Evolutionary conservation across 805 yeast genomes (phyloP), one percentile per base, ranked within the genome.

Genomic region (Blastobotrys americana): DNA sequence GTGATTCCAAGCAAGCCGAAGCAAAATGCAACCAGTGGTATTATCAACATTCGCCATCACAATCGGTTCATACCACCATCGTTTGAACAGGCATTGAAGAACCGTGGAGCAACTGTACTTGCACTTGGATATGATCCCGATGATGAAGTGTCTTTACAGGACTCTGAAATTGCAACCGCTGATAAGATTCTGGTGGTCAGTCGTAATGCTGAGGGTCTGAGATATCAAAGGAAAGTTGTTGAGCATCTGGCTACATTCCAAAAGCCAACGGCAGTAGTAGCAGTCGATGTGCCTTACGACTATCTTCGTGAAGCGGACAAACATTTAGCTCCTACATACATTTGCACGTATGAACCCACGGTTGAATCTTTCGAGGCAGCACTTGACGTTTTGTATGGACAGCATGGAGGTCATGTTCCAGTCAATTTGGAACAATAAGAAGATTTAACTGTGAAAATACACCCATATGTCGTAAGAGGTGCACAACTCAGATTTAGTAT

Each of bases 241-340:
- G 74, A 76, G 50, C 77, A 74, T 47, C 69, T 77, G 3, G 65
- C 76, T 1, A 66, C 71, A 13, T 58, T 76, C 27, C 46, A 46
- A 19, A 76, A 74, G 53, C 80, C 80, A 6, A 59, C 77, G 55
- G 66, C 77, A 9, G 68, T 76, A 4, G 66, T 76, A 13, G 78
- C 81, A 13, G 74, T 78, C 0, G 70, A 74, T 48, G 71, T 78
- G 4, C 82, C 83, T 2, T 76, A 74, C 53, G 82, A 77, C 55
- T 76, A 76, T 52, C 19, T 50, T 39, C 22, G 38, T 9, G 69
- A 70, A 42, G 73, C 73, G 47, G 72, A 73, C 44, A 70, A 68
- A 44, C 67, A 69, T 36, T 13, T 31, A 10, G 70, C 76, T 20
- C 67, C 76, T 38, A 69, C 76, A 1, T 76, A 76, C 53, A 59